Conservation (phyloP, 176 grass and related monocot genomes). For the Eleusine coracana region DNA sequence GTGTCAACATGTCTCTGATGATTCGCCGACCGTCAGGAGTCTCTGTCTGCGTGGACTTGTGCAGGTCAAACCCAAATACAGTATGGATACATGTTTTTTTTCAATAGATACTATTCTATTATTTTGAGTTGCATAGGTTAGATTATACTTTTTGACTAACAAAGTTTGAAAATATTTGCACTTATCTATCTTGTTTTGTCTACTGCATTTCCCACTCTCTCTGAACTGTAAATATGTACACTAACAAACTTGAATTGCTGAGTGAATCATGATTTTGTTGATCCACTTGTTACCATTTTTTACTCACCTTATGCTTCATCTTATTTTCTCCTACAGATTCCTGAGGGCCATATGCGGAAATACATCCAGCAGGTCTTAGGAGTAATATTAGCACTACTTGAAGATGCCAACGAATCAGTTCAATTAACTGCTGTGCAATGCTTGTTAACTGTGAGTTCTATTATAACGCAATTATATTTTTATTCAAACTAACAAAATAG, state of each 20-base stretch:
- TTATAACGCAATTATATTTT: conserved; percentile 14
- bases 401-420: conserved; percentile 90
- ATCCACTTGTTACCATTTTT: neutral
- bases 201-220: neutral
- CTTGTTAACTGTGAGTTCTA: conserved; percentile 72
- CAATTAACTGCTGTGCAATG: conserved; percentile 94
- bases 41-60: conserved; percentile 92
- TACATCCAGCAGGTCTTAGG: conserved; percentile 77
- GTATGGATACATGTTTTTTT: conserved; percentile 30
- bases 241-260: conserved; percentile 23
- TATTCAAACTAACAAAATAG: conserved; percentile 29
- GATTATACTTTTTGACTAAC: conserved; percentile 31
- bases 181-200: conserved; percentile 19
- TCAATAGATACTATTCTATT: conserved; percentile 19
- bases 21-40: conserved; percentile 83
- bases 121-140: conserved; percentile 36
- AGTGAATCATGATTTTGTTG: neutral
- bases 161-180: conserved; percentile 13
- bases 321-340: conserved; percentile 70
- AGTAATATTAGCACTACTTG: conserved; percentile 93
- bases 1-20: conserved; percentile 96
- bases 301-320: conserved; percentile 27
- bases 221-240: neutral
- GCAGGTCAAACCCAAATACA: conserved; percentile 52
- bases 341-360: conserved; percentile 70